A percentile compares a stretch with the other conserved stretches of the same genome.
Conservation (phyloP, 73 alveolate species). For the Symbiodinium natans region DNA sequence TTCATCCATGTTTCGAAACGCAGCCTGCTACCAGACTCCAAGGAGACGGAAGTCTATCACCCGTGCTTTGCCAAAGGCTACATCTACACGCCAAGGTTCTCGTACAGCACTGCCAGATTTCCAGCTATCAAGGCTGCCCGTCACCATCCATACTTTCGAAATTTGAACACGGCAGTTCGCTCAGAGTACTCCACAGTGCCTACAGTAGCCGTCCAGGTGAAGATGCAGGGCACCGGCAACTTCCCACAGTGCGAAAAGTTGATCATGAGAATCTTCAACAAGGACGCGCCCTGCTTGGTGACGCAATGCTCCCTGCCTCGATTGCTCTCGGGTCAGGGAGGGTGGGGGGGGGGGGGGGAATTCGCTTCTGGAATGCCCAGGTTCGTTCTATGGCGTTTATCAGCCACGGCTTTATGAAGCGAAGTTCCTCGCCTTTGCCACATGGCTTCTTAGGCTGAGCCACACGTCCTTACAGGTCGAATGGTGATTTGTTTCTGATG, state of each 20-base stretch:
- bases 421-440: conserved; percentile 45
- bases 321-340: background rate
- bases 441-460: background rate
- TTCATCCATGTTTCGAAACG: too few species aligned
- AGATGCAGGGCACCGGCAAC: conserved; percentile 76
- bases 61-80: conserved; percentile 76
- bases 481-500: background rate
- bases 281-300: conserved; percentile 77
- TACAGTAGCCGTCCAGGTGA: background rate
- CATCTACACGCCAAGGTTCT: conserved; percentile 50
- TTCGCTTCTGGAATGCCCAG: background rate
- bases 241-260: conserved; percentile 15
- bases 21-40: background rate
- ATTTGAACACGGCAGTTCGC: background rate
- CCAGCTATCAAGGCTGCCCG: conserved; percentile 51
- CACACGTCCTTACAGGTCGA: background rate
- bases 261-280: conserved; percentile 71
- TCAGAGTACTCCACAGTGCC: background rate
- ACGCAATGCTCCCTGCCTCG: conserved; percentile 48
- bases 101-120: conserved; percentile 46
- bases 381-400: conserved; percentile 78
- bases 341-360: background rate
- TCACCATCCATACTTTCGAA: background rate
- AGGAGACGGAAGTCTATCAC: conserved; percentile 55
- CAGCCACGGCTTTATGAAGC: conserved; percentile 52